Base-by-base conservation (phyloP, 228 moss, liverwort and hornwort species). In the Sphagnum magellanicum region DNA sequence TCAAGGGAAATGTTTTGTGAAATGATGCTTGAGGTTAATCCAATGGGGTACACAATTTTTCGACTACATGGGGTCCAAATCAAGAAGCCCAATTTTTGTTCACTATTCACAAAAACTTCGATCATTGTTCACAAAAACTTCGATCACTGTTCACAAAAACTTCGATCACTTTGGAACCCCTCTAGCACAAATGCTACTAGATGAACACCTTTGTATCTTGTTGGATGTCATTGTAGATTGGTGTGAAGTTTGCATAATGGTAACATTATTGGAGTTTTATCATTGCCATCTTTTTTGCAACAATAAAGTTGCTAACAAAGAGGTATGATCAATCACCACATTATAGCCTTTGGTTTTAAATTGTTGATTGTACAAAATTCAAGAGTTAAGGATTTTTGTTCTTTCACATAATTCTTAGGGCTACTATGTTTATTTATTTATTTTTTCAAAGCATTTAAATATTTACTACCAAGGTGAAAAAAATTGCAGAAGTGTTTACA, bases 1-100 rank as follows among this genome's bases (percentile, higher is more conserved):
- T 82, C 98, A 50, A 80, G 93, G 61, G 98, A 98, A 77, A 93
- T 93, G 65, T 90, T 93, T n/a, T 8, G 90, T 73, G 98, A 98
- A 76, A 93, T 93, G 90, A 90, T 98, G 61, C 82, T 98, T 58
- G 93, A 92, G 48, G 93, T 92, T 65, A 92, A 98, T 79, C 89
- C 89, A 48, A 90, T 93, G 78, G 98, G 98, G 50, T 98, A 98
- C 50, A 93, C 98, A n/a, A 93, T 98, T 74, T 98, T 53, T 92
- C 93, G 11, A 98, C 93, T 15, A 98, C 98, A 0, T 87, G 88
- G 68, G 90, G 87, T 48, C 98, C 98, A 8, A 89, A 90, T 69
- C 91, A 98, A 79, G 98, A 98, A 77, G 88, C 91, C 75, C 98
- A 93, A 68, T 98, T 98, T 79, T 77, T 93, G 68, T 88, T 98